Evolutionary conservation across 768 basidiomycete species (phyloP).

Genomic region (Pluteus cervinus): DNA sequence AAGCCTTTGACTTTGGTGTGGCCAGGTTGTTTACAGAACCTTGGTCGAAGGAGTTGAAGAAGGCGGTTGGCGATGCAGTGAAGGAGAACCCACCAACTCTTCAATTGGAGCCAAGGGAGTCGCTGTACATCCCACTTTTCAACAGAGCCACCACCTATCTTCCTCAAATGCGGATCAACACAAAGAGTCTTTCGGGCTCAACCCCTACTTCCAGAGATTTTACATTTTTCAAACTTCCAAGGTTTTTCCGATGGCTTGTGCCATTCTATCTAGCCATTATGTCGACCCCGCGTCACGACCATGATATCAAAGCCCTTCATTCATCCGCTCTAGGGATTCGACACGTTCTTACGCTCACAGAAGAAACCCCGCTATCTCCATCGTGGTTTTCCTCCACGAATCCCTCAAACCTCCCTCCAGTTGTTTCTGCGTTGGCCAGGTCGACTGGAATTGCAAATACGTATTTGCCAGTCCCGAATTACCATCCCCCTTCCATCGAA

Average conservation of each 20-base stretch:
- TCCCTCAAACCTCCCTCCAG: too few species aligned
- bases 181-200: too few species aligned
- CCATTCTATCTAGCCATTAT: slow-evolving; percentile 54
- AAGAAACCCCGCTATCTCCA: slow-evolving; percentile 42
- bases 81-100: slow-evolving; percentile 28
- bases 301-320: slow-evolving; percentile 42
- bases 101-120: slow-evolving; percentile 33
- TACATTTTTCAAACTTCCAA: slow-evolving; percentile 42
- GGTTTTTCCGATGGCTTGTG: slow-evolving; percentile 60
- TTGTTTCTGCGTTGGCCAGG: too few species aligned
- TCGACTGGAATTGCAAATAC: slow-evolving; percentile 52
- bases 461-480: slow-evolving; percentile 50
- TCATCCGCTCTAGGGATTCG: slow-evolving; percentile 45
- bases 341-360: slow-evolving; percentile 53
- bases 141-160: slow-evolving; percentile 2
- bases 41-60: slow-evolving; percentile 33
- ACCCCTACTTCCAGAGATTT: too few species aligned
- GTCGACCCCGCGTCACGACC: slow-evolving; percentile 48
- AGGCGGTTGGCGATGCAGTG: slow-evolving; percentile 25
- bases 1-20: too few species aligned
- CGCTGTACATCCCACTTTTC: slow-evolving; percentile 28
- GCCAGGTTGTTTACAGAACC: slow-evolving; percentile 33
- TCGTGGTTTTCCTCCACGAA: slow-evolving; percentile 41
- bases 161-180: too few species aligned
- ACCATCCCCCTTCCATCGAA: slow-evolving; percentile 47